Base-by-base conservation (phyloP, 495 filamentous ascomycete genomes). In the Halenospora varia region DNA sequence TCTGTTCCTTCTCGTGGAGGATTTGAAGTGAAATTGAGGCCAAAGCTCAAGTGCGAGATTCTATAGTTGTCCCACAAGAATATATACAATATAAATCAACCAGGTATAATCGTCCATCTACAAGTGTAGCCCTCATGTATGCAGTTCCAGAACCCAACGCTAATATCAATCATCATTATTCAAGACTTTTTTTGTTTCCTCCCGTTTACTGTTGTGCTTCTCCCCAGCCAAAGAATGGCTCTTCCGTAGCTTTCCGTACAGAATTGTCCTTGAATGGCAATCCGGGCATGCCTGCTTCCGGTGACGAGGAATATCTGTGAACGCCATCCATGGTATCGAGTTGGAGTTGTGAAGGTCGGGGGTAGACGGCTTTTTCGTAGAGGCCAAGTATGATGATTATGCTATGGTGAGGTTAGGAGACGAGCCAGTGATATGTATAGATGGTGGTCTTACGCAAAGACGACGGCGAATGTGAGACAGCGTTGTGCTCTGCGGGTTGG, bases 231-330 rank as follows among this genome's bases (percentile, higher is more conserved):
- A 57, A 57, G 23, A 46, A 62, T 10, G 59, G 59, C 10, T 57
- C 41, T 18, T 57, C 59, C n/a, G 44, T 62, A 10, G 52, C n/a
- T 29, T 54, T 62, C 25, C 59, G 48, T 15, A 45, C 10, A 1
- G 48, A 24, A 15, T 51, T 57, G 19, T 62, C 44, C n/a, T 41
- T 25, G 40, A 62, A 62, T 10, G 59, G 59, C 8, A 62, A 25
- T 13, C 35, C 20, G 10, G 59, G 59, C 25, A 40, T 48, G 1
- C 59, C 59, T 17, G 40, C 53, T 48, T 57, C 54, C 3, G 59
- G 59, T 3, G 48, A 29, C 1, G 59, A 62, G 0, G 49, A 40
- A 23, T 62, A 62, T 35, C 42, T 41, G 42, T 56, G 51, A n/a
- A 29, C 17, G n/a, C 42, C 59, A 15, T 35, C 18, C 15, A 54